Conservation (phyloP, 805 yeast genomes). For the Candida mattraensis region DNA sequence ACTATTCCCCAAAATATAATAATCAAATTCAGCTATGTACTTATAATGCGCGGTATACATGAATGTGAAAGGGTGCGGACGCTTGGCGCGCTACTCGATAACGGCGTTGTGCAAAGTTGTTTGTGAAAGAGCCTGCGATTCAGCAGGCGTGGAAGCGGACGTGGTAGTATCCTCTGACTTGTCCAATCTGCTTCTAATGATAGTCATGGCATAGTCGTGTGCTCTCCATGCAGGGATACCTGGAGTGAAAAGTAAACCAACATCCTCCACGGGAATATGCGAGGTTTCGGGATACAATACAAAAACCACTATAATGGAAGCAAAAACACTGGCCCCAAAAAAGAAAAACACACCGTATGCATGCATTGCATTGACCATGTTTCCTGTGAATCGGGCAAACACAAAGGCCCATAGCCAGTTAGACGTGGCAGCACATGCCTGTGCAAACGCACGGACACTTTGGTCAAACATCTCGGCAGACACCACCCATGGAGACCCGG, state of each 20-base stretch:
- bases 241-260: constrained; percentile 6
- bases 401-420: constrained; percentile 8
- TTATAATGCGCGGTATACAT: too few species aligned
- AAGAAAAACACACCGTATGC: constrained; percentile 8
- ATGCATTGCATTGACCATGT: constrained; percentile 4
- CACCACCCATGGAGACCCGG: constrained; percentile 6
- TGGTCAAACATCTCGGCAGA: constrained; percentile 5
- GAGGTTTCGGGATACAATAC: constrained; percentile 7
- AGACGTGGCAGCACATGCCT: constrained; percentile 3
- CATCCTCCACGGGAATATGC: constrained; percentile 10
- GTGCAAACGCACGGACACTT: constrained; percentile 6
- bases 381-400: constrained; percentile 9
- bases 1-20: neutral
- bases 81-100: too few species aligned
- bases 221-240: constrained; percentile 9
- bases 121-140: too few species aligned
- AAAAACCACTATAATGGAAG: constrained; percentile 2
- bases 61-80: too few species aligned
- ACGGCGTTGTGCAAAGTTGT: too few species aligned
- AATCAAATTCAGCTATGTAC: neutral
- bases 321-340: constrained; percentile 2
- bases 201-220: constrained; percentile 5
- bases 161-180: constrained; percentile 1
- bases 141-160: too few species aligned
- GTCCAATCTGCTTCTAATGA: constrained; percentile 2